Conservation (phyloP, 2,329 filamentous ascomycete genomes). For the Pseudopyrenochaeta lycopersici region DNA sequence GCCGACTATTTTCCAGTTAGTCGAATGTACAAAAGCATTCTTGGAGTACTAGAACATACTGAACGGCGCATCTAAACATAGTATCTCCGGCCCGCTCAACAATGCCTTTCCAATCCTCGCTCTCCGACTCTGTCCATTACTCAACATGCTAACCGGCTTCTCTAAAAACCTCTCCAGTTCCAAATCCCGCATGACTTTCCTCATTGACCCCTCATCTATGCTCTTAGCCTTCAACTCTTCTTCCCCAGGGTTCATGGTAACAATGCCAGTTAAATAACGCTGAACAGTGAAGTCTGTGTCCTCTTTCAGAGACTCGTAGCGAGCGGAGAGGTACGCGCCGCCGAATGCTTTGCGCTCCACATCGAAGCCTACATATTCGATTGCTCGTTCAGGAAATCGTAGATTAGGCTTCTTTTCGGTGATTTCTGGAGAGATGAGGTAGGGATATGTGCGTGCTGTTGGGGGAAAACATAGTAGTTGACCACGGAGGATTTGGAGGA, state of each 20-base stretch:
- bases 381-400: constrained; percentile 70
- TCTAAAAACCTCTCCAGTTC: constrained; percentile 73
- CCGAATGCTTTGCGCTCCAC: constrained; percentile 69
- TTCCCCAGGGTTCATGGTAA: constrained; percentile 78
- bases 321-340: constrained; percentile 81
- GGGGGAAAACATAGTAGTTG: constrained; percentile 80
- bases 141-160: constrained; percentile 87
- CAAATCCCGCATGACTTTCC: constrained; percentile 74
- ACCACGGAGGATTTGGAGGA: constrained; percentile 81
- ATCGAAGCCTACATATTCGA: constrained; percentile 92
- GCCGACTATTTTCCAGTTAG: no score
- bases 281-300: constrained; percentile 85
- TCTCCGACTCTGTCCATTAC: constrained; percentile 89
- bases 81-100: constrained; percentile 77
- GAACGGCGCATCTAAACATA: constrained; percentile 88
- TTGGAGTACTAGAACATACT: no score
- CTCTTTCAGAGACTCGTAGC: constrained; percentile 89
- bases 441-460: constrained; percentile 78
- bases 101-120: constrained; percentile 89
- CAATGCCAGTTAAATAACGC: constrained; percentile 84
- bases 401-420: constrained; percentile 61
- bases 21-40: no score
- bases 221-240: constrained; percentile 54
- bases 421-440: constrained; percentile 72
- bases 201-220: constrained; percentile 60